Evolutionary conservation across 805 yeast species (phyloP), one percentile per base, ranked within the genome.

Genomic region (Sugiyamaella marilandica): DNA sequence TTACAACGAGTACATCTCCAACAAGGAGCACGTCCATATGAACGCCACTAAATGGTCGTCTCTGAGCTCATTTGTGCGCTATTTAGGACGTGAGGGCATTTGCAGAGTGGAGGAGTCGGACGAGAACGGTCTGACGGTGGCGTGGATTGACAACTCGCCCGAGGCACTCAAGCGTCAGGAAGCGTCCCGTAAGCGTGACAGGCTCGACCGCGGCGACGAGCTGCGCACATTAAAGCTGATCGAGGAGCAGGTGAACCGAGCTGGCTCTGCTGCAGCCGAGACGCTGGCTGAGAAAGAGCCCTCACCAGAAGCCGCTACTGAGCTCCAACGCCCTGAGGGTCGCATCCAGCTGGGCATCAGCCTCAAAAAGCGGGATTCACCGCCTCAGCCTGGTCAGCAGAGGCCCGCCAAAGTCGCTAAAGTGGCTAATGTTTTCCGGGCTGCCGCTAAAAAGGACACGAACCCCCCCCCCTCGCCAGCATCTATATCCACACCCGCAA

Each of bases 1-100:
- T 62, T 94, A 94, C 71, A 95, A 91, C 63, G 97, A 91, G 65
- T 85, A 85, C 63, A 92, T 94, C 53, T 77, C 79, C 55, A 87
- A 92, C 65, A 81, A 81, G 62, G 81, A 87, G 53, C 98, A 94
- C 67, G 73, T 90, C 10, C 99, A 92, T 67, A 81, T 94, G 84
- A 90, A 89, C 61, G 83, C 97, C 1, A 94, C 99, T 0, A 75
- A 75, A 54, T 94, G 95, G 88, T 67, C 76, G 2, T 78, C 85
- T 1, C 69, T 94, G 45, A 78, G 89, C 0, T 77, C 80, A 39
- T 88, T 92, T 63, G 75, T 88, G 18, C 76, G 79, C 54, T 71
- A 80, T 58, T 68, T 91, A 57, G 84, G 82, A 1, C 70, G 74
- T 10, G 70, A 74, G 16, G 87, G 87, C 0, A 65, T 77, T 2